Base-by-base conservation (phyloP, 768 basidiomycete genomes). In the Tephrocybe rancida region DNA sequence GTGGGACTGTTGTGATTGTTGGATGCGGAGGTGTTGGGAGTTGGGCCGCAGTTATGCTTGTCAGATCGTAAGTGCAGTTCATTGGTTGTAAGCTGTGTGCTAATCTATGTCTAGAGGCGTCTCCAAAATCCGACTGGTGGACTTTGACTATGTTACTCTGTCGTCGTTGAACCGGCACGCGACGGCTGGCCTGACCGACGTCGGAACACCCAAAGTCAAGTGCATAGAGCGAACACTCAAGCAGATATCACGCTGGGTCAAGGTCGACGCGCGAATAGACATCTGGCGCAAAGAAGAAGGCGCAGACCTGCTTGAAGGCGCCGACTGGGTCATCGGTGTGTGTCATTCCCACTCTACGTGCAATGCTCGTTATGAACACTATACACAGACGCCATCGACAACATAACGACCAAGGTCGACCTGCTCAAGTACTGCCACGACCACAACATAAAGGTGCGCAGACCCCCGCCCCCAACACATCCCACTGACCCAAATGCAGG, bases 1-100 rank as follows among this genome's bases (percentile, higher is more conserved):
- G 76, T 8, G 83, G 85, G 11, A 82, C 77, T 4, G 95, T 98
- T 1, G 94, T 92, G 16, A 75, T 98, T 18, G 87, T 99, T 3
- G 97, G 97, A 5, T 93, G 95, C 59, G 97, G 97, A 53, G 96
- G 97, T 2, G 97, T 99, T 0, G 97, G 97, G 0, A 95, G 92
- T 64, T 96, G 94, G 92, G 90, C 87, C 32, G 94, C 95, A 14
- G 83, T 96, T 27, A 96, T 96, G 96, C 83, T 94, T 24, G 87
- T 85, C 41, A 75, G 95, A 67, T 95, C 93, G 90, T 95, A 64
- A 66, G 91, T 83, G 22, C 27, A 13, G 16, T n/a, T 32, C 5
- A 37, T 7, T 16, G 35, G 5, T 6, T 16, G 4, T 8, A 37
- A 29, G 9, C 16, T 44, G 1, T 47, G 10, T 18, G 29, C 13